These are phyloP conservation scores for Groenewaldozyma sp. DNA, from an alignment of 1,139 yeast species.

Conservation along the genomic window DNA sequence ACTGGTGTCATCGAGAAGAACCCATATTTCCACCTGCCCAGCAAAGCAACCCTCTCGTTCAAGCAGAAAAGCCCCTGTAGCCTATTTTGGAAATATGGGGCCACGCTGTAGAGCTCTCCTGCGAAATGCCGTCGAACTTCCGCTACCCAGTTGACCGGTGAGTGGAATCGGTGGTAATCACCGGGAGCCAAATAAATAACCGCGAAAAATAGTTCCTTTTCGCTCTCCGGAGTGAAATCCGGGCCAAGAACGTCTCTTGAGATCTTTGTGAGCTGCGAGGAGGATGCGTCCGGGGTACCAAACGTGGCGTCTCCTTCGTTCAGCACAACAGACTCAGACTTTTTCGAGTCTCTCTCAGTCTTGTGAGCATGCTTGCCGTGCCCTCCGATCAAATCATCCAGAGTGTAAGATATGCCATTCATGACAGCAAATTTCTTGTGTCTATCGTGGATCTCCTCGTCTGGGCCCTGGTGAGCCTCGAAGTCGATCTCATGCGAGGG, in stretches of 20 bases:
- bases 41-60: constrained; percentile 89
- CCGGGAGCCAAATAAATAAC: constrained; percentile 97
- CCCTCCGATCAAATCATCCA: constrained; percentile 60
- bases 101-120: constrained; percentile 92
- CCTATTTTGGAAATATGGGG: constrained; percentile 89
- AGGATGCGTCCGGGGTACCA: constrained; percentile 11
- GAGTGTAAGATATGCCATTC: constrained; percentile 65
- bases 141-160: constrained; percentile 95
- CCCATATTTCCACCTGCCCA: constrained; percentile 96
- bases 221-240: constrained; percentile 21
- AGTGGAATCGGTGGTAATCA: constrained; percentile 94
- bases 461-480: constrained; percentile 25
- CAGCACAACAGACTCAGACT: constrained; percentile 11
- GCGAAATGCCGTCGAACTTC: constrained; percentile 90
- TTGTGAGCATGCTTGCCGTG: constrained; percentile 27
- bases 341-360: neutral
- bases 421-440: constrained; percentile 71
- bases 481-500: constrained; percentile 50
- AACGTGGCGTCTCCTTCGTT: constrained; percentile 31
- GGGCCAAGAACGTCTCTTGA: constrained; percentile 21
- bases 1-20: constrained; percentile 98
- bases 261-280: constrained; percentile 15
- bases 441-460: constrained; percentile 40
- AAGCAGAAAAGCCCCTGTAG: constrained; percentile 80
- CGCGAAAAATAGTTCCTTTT: constrained; percentile 68